phyloP scores from a whole-genome alignment of 2,329 filamentous ascomycete species.

The Zymoseptoria pseudotritici region DNA sequence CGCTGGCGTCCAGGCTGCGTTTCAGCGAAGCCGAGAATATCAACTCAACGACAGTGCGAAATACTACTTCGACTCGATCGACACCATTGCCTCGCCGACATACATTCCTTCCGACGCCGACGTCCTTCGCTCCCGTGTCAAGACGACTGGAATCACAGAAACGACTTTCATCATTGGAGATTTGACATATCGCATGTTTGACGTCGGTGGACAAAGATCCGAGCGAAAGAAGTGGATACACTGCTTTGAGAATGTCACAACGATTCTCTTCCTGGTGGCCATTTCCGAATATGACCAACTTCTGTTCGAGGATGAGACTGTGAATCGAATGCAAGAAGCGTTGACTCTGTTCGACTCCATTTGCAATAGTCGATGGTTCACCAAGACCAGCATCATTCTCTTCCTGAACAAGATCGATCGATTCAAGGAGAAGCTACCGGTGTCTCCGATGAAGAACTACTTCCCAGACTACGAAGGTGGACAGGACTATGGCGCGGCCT shows the following conservation, averaged over 20 bases:
- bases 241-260: slow-evolving; percentile 96
- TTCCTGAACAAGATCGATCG: slow-evolving; percentile 71
- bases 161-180: slow-evolving; percentile 94
- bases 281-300: slow-evolving; percentile 97
- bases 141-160: slow-evolving; percentile 95
- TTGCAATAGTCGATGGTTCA: slow-evolving; percentile 65
- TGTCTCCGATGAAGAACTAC: slow-evolving; percentile 69
- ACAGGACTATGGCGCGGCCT: slow-evolving; percentile 89
- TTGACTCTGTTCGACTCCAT: slow-evolving; percentile 65
- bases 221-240: slow-evolving; percentile 99
- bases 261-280: slow-evolving; percentile 91
- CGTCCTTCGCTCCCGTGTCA: slow-evolving; percentile 89
- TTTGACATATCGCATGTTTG: slow-evolving; percentile 94
- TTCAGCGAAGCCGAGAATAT: slow-evolving; percentile 92
- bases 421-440: slow-evolving; percentile 67
- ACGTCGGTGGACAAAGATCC: slow-evolving; percentile 89
- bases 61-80: slow-evolving; percentile 97
- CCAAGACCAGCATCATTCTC: slow-evolving; percentile 64
- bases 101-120: slow-evolving; percentile 96
- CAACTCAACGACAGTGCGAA: slow-evolving; percentile 92
- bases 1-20: slow-evolving; percentile 85
- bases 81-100: slow-evolving; percentile 80
- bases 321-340: slow-evolving; percentile 70
- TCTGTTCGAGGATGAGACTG: slow-evolving; percentile 84
- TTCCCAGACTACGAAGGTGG: slow-evolving; percentile 81